These are phyloP conservation scores for Lasiodiplodia citricola DNA, from an alignment of 2,329 filamentous ascomycete species.

Conservation along the genomic window DNA sequence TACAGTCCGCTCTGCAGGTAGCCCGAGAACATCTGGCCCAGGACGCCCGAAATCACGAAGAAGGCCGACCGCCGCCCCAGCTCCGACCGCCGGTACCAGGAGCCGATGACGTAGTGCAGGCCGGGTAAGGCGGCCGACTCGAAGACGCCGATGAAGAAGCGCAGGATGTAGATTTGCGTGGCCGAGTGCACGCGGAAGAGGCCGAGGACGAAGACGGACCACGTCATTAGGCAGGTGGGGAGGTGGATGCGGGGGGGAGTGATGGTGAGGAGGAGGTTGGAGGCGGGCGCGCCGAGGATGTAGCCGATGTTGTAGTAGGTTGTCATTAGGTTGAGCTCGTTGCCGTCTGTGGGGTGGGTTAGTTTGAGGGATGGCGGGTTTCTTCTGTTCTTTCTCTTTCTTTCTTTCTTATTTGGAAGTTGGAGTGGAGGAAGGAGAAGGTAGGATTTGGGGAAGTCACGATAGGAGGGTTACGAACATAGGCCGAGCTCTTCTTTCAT, in stretches of 20 bases:
- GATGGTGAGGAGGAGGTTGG: conserved; percentile 17
- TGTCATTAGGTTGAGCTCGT: conserved; percentile 27
- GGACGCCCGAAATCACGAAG: conserved; percentile 15
- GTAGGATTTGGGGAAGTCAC: too few species aligned
- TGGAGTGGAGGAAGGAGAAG: too few species aligned
- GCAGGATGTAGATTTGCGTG: conserved; percentile 15
- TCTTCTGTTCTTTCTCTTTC: not conserved
- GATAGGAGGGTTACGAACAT: not conserved
- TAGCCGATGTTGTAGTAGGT: conserved; percentile 28
- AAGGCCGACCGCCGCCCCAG: conserved; percentile 16
- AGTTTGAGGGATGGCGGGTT: not conserved
- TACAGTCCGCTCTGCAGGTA: conserved; percentile 26
- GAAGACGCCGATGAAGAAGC: conserved; percentile 27
- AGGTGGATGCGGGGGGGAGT: conserved; percentile 19
- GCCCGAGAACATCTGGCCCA: conserved; percentile 28
- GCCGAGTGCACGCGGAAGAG: not conserved
- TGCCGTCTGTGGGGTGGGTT: conserved; percentile 11
- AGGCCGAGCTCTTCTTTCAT: conserved; percentile 39
- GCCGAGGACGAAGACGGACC: conserved; percentile 22
- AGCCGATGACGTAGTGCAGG: conserved; percentile 32
- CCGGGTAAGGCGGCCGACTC: conserved; percentile 23
- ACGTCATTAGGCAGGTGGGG: conserved; percentile 9
- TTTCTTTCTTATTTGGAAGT: not conserved
- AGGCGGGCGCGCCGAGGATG: conserved; percentile 18
- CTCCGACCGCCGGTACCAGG: conserved; percentile 25